Evolutionary conservation across 495 filamentous ascomycete species (phyloP), one percentile per base, ranked within the genome.

Genomic region (Astrothelium subdiscretum): DNA sequence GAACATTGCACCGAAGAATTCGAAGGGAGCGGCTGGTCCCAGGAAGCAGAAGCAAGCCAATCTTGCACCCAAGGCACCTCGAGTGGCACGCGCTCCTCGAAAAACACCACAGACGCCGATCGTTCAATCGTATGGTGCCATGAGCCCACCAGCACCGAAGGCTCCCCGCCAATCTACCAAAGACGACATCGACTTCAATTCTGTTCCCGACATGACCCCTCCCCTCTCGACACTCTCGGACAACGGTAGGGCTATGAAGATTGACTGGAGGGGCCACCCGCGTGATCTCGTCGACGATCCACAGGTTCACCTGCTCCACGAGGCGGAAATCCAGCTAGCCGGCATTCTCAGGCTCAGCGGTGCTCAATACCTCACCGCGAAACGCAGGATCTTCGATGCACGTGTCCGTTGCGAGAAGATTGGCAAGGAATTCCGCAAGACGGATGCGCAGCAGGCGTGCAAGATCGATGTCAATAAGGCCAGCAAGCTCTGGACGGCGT

Each of bases 401-500:
- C 86, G 90, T 31, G 79, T 90, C 58, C 82, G 86, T 54, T 83
- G 87, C 26, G 75, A 89, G 48, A 74, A 74, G 57, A 83, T 85
- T 57, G 81, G 82, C 67, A 94, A 95, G 74, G 89, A 94, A 69
- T 98, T 98, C 70, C 82, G 90, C 65, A 98, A 97, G 83, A 97
- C 94, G n/a, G 89, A 96, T 72, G 89, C 91, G 32, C 94, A 98
- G 73, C 90, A 95, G 72, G 90, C 90, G 29, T 96, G 91, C 83
- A 95, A 95, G 79, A 96, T 97, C 64, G 94, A 98, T 72, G 94
- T 97, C 73, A 97, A 97, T 78, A 98, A 98, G 80, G 91, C 94
- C 31, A 95, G 90, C 68, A 95, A 94, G 73, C 81, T 98, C 59
- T 96, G 91, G 91, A 85, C 86, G 44, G 91, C 90, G 31, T 98